These are phyloP conservation scores for Lodderomyces elongisporus DNA, from an alignment of 1,139 yeast species.

Conservation along the genomic window DNA sequence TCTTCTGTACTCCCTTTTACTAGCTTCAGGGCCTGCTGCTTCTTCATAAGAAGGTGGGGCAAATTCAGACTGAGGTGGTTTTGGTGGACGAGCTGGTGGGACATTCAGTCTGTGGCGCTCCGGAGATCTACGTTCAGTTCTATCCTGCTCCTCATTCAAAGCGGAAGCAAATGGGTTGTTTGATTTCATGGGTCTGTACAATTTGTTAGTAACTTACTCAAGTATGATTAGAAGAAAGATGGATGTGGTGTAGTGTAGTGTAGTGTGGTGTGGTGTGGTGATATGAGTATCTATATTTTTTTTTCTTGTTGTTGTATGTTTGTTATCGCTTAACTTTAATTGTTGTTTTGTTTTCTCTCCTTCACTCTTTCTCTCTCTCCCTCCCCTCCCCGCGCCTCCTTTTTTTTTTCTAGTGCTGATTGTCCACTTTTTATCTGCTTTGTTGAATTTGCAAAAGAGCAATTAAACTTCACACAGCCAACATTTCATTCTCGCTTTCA, in stretches of 20 bases:
- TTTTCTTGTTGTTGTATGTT: no score
- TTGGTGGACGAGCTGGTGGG: conserved; percentile 33
- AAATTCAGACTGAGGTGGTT: conserved; percentile 14
- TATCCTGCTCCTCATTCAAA: conserved; percentile 31
- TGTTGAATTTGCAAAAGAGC: no score
- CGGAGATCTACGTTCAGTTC: background rate
- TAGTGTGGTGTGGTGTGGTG: background rate
- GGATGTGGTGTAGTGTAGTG: background rate
- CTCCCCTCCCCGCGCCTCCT: background rate
- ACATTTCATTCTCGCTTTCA: no score
- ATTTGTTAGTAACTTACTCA: no score
- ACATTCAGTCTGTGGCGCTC: background rate
- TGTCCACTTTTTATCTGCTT: background rate
- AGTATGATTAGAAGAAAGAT: conserved; percentile 19
- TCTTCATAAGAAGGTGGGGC: conserved; percentile 68
- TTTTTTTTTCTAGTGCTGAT: background rate
- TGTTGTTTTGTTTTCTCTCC: background rate
- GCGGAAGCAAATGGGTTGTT: conserved; percentile 57
- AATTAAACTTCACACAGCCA: no score
- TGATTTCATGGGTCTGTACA: conserved; percentile 42
- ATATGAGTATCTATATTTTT: no score
- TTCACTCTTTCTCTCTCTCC: background rate
- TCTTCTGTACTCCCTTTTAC: conserved; percentile 43
- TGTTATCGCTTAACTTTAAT: no score
- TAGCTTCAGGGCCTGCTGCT: conserved; percentile 49